Base-by-base conservation (phyloP, 1,284 basidiomycete genomes). In the Inonotus hispidus region DNA sequence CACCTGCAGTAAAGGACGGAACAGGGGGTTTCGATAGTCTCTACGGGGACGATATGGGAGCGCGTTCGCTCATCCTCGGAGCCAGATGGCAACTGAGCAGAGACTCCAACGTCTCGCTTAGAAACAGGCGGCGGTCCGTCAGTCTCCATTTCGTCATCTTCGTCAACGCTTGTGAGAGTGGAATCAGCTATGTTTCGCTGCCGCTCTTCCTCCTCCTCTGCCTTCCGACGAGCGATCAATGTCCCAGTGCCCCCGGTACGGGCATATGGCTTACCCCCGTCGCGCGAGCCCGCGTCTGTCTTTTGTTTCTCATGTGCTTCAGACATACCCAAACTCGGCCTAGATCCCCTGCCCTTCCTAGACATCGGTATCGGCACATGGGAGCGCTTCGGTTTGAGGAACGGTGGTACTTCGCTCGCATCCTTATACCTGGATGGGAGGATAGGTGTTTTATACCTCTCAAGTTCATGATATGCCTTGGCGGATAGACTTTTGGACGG, bases 191-290 rank as follows among this genome's bases (percentile, higher is more conserved):
- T 16, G 10, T 68, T 68, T 49, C 71, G 71, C 4, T 68, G 69
- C 47, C 72, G 72, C 19, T 71, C 73, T 60, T 79, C 74, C 47
- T 71, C 68, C 59, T 75, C 75, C 59, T 77, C 80, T 56, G 68
- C 68, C 66, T 73, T 73, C 52, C 78, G 73, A 64, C 80, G 79
- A 37, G 85, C 83, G 43, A 91, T 71, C 71, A 89, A 72, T 68
- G 85, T 90, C 75, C 85, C 88, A 79, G 88, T 82, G 0, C 87
- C 86, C 53, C 87, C 85, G 64, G 82, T 80, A 4, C 87, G 87
- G 0, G 87, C 83, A 66, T 90, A 90, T 3, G 88, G 88, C 67
- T 90, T 64, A 58, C 69, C 66, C 69, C 75, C 16, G 63, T 62
- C 46, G 57, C 69, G 58, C 64, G 70, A 58, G 71, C 58, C 47